Evolutionary conservation across 768 basidiomycete genomes (phyloP).

Genomic region (Serpula lacrymans): DNA sequence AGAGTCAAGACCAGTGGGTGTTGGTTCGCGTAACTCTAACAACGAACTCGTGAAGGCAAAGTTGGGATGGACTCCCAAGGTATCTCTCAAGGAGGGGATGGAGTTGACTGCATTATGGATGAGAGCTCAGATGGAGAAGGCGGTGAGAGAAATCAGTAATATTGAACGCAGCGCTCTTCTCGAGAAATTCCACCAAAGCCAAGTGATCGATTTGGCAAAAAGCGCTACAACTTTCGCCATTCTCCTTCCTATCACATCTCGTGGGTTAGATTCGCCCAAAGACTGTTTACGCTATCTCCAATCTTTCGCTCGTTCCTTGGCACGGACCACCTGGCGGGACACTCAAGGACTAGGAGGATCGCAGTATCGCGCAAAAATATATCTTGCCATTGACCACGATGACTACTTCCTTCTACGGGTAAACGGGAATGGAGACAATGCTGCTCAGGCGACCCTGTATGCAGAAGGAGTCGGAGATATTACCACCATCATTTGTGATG

Average conservation of each 20-base stretch:
- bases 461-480: conserved; percentile 37
- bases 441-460: conserved; percentile 35
- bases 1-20: conserved; percentile 38
- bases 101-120: conserved; percentile 47
- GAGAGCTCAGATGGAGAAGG: conserved; percentile 28
- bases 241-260: conserved; percentile 57
- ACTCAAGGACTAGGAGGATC: conserved; percentile 25
- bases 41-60: conserved; percentile 32
- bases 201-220: conserved; percentile 34
- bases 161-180: conserved; percentile 15
- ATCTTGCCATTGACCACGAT: conserved; percentile 51
- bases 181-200: conserved; percentile 28
- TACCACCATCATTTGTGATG: conserved; percentile 31
- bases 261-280: conserved; percentile 29
- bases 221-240: conserved; percentile 43
- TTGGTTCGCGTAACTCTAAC: conserved; percentile 49
- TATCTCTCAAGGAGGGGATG: conserved; percentile 47
- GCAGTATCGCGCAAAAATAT: conserved; percentile 38
- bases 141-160: conserved; percentile 7
- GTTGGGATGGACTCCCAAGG: conserved; percentile 42
- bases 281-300: conserved; percentile 41
- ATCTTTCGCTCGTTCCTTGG: conserved; percentile 41
- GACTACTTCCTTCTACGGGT: conserved; percentile 36
- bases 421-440: conserved; percentile 17
- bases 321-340: conserved; percentile 45